phyloP scores from a whole-genome alignment of 768 basidiomycete genomes.

The Boletus reticuloceps region DNA sequence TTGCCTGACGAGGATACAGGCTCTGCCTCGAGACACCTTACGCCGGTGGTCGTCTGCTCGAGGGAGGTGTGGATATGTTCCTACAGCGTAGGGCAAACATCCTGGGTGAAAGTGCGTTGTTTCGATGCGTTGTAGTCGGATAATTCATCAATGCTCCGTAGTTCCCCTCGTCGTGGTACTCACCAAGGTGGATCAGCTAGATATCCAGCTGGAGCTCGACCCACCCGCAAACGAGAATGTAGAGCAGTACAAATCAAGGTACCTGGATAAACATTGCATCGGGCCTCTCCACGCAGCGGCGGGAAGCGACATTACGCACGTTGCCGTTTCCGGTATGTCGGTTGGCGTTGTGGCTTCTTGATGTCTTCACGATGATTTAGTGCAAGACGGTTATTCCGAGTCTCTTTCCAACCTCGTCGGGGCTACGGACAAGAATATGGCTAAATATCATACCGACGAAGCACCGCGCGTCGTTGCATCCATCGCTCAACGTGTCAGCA shows the following conservation, averaged over 20 bases:
- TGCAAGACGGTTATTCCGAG: neutral
- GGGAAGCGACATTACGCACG: neutral
- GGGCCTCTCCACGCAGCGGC: neutral
- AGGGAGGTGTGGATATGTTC: slow-evolving; percentile 11
- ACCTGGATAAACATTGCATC: neutral
- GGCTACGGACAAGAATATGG: slow-evolving; percentile 6
- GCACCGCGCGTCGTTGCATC: slow-evolving; percentile 7
- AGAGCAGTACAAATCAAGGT: neutral
- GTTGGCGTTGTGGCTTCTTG: neutral
- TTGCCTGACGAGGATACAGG: slow-evolving; percentile 1
- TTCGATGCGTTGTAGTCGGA: neutral
- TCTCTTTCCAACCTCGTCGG: slow-evolving; percentile 2
- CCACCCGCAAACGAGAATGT: neutral
- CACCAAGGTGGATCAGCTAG: slow-evolving; percentile 13
- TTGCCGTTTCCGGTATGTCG: slow-evolving; percentile 11
- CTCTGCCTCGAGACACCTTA: slow-evolving; percentile 17
- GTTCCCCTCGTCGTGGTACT: slow-evolving; percentile 16
- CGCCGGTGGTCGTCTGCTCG: slow-evolving; percentile 13
- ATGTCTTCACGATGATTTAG: slow-evolving; percentile 1
- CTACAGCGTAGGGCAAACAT: slow-evolving; percentile 1
- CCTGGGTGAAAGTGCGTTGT: slow-evolving; percentile 3
- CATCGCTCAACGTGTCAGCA: slow-evolving; percentile 15
- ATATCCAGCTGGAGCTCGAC: slow-evolving; percentile 1
- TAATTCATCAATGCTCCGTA: neutral
- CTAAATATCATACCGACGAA: slow-evolving; percentile 3